Evolutionary conservation across 768 basidiomycete species (phyloP), one percentile per base, ranked within the genome.

Genomic region (Fomitopsis pulvina): DNA sequence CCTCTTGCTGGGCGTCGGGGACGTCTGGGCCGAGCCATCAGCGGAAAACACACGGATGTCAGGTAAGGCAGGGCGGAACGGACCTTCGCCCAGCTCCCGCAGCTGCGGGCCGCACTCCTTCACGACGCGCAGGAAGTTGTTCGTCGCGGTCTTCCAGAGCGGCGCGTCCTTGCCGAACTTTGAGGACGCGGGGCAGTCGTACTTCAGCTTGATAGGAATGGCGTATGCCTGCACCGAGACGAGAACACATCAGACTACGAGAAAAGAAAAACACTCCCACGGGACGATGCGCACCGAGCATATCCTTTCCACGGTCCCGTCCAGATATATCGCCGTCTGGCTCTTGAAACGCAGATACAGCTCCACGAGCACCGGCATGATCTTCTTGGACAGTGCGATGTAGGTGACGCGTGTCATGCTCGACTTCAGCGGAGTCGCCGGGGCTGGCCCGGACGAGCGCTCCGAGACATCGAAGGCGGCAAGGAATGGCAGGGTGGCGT

Each of bases 91-190:
- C 20, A 86, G 63, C 3, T 54, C 55, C 52, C 78, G 68, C 45
- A 91, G 68, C 49, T 76, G 77, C 22, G 63, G 53, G 1, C 77
- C 71, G 55, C 80, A 81, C 51, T 85, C 84, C 50, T 80, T 86
- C 39, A 90, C 83, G 27, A 90, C 75, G 12, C 73, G 72, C 59
- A 93, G 69, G 66, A 91, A 91, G 59, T 75, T 82, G 12, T 74
- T 78, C 2, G 87, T 92, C n/a, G 92, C 94, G 0, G 92, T 93
- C 69, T 93, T 94, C 95, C 95, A 98, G 2, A 99, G 69, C 0
- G 94, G 92, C 20, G 66, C 69, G 59, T 94, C 95, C 47, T 89
- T 85, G 2, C 90, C 92, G 61, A 81, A 91, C 61, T 85, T 92
- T 34, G 87, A 92, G 0, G 95, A 79, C 0, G 87, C 70, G 0